phyloP scores from a whole-genome alignment of 2,329 filamentous ascomycete genomes.

The Penicillium paneum region DNA sequence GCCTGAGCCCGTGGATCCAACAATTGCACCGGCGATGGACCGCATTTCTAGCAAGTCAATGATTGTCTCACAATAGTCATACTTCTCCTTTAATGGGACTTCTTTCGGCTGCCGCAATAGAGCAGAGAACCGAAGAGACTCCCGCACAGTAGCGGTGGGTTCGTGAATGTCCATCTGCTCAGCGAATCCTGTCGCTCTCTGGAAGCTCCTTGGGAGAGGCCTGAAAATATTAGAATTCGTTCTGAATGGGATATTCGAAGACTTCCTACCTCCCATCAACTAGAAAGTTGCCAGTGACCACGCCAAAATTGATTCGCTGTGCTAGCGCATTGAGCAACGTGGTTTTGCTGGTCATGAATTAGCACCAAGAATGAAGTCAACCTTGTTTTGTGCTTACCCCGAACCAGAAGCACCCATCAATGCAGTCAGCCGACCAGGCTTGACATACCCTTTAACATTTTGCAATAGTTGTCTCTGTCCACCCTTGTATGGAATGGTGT shows the following conservation, averaged over 20 bases:
- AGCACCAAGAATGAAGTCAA: background rate
- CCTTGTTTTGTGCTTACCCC: constrained; percentile 25
- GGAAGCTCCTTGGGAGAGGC: constrained; percentile 48
- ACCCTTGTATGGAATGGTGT: constrained; percentile 54
- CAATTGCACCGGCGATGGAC: constrained; percentile 63
- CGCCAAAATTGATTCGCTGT: constrained; percentile 45
- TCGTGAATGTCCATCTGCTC: constrained; percentile 68
- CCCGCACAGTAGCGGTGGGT: constrained; percentile 62
- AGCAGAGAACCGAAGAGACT: constrained; percentile 65
- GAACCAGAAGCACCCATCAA: constrained; percentile 74
- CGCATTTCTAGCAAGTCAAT: constrained; percentile 67
- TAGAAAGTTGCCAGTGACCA: constrained; percentile 44
- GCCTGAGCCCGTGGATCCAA: constrained; percentile 59
- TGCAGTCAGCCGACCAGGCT: constrained; percentile 72
- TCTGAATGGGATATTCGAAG: background rate
- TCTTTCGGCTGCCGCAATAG: constrained; percentile 60
- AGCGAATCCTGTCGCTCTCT: constrained; percentile 53
- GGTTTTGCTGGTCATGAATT: constrained; percentile 42
- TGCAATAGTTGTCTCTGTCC: constrained; percentile 52
- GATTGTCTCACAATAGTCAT: constrained; percentile 65
- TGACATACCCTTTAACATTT: constrained; percentile 68
- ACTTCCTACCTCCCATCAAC: constrained; percentile 44
- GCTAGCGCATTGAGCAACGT: constrained; percentile 49
- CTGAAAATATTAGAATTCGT: constrained; percentile 22
- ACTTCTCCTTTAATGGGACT: constrained; percentile 59